Evolutionary conservation across 1,284 basidiomycete genomes (phyloP), one percentile per base, ranked within the genome.

Genomic region (Pseudozyma sp.): DNA sequence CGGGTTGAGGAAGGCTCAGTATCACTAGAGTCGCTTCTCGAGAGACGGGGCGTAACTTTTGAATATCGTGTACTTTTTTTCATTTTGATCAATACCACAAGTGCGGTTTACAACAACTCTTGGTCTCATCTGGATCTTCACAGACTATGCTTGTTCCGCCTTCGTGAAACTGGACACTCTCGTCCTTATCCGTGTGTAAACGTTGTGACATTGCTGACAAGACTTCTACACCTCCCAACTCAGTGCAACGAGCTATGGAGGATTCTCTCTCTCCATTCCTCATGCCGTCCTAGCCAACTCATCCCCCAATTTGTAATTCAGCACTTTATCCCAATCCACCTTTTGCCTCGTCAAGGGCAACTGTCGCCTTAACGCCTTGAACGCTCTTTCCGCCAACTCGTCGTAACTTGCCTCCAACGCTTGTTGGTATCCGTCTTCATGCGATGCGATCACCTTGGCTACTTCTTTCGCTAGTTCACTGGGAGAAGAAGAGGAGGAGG

Each of bases 281-380:
- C n/a, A n/a, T n/a, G 48, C 52, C 25, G 25, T 31, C 19, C 63
- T 62, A 38, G 71, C 61, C 21, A 83, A 51, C 52, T 83, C 77
- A 19, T 72, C 56, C 3, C 78, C 73, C 11, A 83, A 38, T 44
- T 77, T 77, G 55, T 83, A 83, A 44, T 77, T 77, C 21, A 77
- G 67, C 56, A 82, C 80, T 73, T 83, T 82, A 50, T 84, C 79
- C 83, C 83, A 85, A 59, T 85, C 82, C 34, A 85, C 60, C 66
- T 83, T 83, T 63, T 85, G 81, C 51, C 77, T 65, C 10, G 83
- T 84, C 53, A 85, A 53, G 2, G 83, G 83, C 57, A 85, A 39
- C 44, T 76, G 75, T 42, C 82, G 75, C 19, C 83, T 63, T 6
- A 85, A 60, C 13, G 70, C 74, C 60, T 80, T 79, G 71, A 85